Base-by-base conservation (phyloP, 1,284 basidiomycete species). In the Tilletia indica region DNA sequence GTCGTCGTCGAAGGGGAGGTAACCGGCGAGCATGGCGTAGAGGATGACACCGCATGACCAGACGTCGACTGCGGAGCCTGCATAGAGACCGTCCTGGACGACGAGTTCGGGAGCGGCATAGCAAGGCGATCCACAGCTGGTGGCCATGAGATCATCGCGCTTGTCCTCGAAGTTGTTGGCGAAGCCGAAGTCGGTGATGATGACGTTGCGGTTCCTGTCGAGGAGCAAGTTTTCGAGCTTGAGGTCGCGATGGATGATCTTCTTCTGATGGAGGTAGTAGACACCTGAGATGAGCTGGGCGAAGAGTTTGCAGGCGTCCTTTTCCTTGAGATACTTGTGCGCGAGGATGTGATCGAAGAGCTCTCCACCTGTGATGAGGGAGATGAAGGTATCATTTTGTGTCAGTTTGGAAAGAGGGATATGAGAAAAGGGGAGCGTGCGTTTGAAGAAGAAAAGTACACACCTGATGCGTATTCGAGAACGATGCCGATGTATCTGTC, bases 401-500 rank as follows among this genome's bases (percentile, higher is more conserved):
- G 38, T 31, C 45, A 54, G 63, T 9, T 9, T 45, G 34, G n/a
- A 19, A 19, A 54, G 51, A 54, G 16, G 16, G 42, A 45, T 8
- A 45, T 14, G 42, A 8, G 9, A 45, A 3, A 14, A 45, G 9
- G 42, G 42, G 42, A 45, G 42, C 14, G 36, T 45, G 42, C 42
- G 6, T 8, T 14, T 45, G 42, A 8, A 14, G 9, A 45, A 9
- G 42, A 34, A 9, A 16, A 54, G 4, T 3, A 79, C 87, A 77
- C 68, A 87, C 88, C 88, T 0, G 93, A 95, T 51, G 96, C 97
- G 84, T 97, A 99, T 85, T 99, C 97, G 77, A 99, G 89, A 76
- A 99, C 97, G 84, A 99, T 99, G 54, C 97, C 97, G 79, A 99
- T 98, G 87, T 98, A 99, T 86, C 97, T 97, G 87, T 98, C 96